Conservation (phyloP, 108 stramenopile genomes). For the Parmales sp. region DNA sequence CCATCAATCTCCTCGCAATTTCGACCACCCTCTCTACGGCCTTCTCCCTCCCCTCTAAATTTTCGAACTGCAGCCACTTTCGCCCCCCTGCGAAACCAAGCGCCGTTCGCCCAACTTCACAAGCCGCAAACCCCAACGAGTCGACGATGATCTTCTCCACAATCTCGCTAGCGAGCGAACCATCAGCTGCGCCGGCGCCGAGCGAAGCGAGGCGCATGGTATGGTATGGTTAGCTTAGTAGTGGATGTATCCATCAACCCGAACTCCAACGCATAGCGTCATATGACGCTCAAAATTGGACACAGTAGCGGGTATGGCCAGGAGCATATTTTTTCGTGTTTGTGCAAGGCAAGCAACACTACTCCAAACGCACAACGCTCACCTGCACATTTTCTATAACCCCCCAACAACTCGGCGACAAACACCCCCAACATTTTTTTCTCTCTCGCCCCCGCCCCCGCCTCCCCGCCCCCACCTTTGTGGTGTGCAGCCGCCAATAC, state of each 20-base stretch:
- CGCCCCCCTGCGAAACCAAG: slow-evolving; percentile 63
- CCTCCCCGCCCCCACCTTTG: neutral
- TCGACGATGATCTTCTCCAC: slow-evolving; percentile 51
- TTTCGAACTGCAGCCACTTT: slow-evolving; percentile 68
- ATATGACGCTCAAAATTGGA: too few relatives aligned
- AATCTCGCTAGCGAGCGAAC: slow-evolving; percentile 30
- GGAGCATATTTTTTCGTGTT: slow-evolving; percentile 30
- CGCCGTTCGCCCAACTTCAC: slow-evolving; percentile 62
- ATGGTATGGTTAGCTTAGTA: too few relatives aligned
- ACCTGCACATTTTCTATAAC: slow-evolving; percentile 53
- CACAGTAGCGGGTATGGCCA: too few relatives aligned
- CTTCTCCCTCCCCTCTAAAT: slow-evolving; percentile 40
- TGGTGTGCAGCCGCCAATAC: neutral
- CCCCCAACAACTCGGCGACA: neutral
- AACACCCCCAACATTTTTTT: slow-evolving; percentile 1
- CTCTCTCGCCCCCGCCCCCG: neutral
- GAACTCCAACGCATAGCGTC: too few relatives aligned
- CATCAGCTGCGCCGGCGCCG: slow-evolving; percentile 37
- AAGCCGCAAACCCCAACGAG: slow-evolving; percentile 59
- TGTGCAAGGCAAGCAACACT: slow-evolving; percentile 43
- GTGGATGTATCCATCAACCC: too few relatives aligned
- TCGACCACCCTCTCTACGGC: slow-evolving; percentile 48
- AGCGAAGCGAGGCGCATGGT: too few relatives aligned
- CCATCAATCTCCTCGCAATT: slow-evolving; percentile 56
- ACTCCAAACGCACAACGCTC: slow-evolving; percentile 57